phyloP scores from a whole-genome alignment of 306 rosid species.

The Quercus agrifolia region DNA sequence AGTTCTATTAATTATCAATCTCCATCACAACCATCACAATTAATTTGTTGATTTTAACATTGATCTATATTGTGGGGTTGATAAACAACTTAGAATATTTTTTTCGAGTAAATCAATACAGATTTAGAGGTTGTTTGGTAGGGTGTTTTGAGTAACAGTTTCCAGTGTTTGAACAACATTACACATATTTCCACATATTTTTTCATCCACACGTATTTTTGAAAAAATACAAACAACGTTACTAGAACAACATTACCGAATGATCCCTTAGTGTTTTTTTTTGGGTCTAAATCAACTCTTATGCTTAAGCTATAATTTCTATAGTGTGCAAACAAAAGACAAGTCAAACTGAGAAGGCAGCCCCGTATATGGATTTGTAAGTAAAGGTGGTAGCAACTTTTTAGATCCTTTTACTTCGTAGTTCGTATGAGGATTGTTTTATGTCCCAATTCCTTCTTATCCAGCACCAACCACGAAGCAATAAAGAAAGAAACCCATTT shows the following conservation, averaged over 20 bases:
- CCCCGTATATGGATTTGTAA: background rate
- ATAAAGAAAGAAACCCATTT: background rate
- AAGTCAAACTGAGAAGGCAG: background rate
- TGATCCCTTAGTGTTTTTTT: too few relatives aligned
- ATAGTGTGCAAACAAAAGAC: background rate
- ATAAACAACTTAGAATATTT: background rate
- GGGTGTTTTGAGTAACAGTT: too few relatives aligned
- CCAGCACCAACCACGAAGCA: background rate
- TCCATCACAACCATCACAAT: too few relatives aligned
- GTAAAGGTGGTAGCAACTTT: background rate
- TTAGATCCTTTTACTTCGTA: slow-evolving; percentile 12
- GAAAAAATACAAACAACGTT: too few relatives aligned
- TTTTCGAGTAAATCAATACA: background rate
- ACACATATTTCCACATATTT: accelerated
- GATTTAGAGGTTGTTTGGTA: background rate
- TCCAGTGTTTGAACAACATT: too few relatives aligned
- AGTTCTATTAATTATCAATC: too few relatives aligned
- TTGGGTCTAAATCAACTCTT: background rate
- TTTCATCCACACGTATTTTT: accelerated
- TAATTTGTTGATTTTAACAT: too few relatives aligned
- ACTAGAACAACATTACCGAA: too few relatives aligned
- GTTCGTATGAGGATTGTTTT: background rate
- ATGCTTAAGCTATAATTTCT: background rate
- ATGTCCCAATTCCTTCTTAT: slow-evolving; percentile 26
- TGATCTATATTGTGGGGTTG: too few relatives aligned